Base-by-base conservation (phyloP, 768 basidiomycete genomes). In the Mycena venus region DNA sequence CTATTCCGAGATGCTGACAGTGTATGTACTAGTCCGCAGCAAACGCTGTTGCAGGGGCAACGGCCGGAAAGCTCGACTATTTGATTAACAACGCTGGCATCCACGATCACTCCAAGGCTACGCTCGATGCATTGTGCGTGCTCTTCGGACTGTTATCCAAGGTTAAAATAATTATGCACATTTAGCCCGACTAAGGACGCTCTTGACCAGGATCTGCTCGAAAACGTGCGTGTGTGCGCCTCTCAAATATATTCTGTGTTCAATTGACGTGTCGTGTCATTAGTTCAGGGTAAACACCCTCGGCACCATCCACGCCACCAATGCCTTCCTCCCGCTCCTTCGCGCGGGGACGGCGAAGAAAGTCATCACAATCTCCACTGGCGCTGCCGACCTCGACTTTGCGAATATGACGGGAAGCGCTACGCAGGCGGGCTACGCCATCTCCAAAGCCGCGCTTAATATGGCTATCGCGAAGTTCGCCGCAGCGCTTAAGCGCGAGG, bases 361-460 rank as follows among this genome's bases (percentile, higher is more conserved):
- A 67, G 83, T 86, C 44, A 73, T 85, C 75, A 77, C 82, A 1
- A 73, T 87, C 72, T 75, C 70, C 68, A 79, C 77, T 29, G 84
- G 81, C 49, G 44, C 81, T 10, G 84, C 71, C 19, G 83, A 83
- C 72, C 58, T 70, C 3, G 83, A 81, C 6, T 44, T 82, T 23
- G 78, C 75, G 7, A 34, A 80, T 19, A 31, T 17, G 5, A 11
- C 72, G 19, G 79, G 70, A 8, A 71, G 72, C 53, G 19, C 34
- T 12, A 47, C 15, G 9, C 21, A 38, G n/a, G 71, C 71, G 7
- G 72, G 82, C 11, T 88, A 88, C 78, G 59, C 75, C 36, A 78
- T 84, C 32, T 81, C 85, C 66, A 87, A 88, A 78, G 82, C 83
- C 8, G 86, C 83, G 4, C 60, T 83, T 10, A 84, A 86, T 66